Base-by-base conservation (phyloP, 2,329 filamentous ascomycete genomes). In the Pseudogymnoascus sp. region DNA sequence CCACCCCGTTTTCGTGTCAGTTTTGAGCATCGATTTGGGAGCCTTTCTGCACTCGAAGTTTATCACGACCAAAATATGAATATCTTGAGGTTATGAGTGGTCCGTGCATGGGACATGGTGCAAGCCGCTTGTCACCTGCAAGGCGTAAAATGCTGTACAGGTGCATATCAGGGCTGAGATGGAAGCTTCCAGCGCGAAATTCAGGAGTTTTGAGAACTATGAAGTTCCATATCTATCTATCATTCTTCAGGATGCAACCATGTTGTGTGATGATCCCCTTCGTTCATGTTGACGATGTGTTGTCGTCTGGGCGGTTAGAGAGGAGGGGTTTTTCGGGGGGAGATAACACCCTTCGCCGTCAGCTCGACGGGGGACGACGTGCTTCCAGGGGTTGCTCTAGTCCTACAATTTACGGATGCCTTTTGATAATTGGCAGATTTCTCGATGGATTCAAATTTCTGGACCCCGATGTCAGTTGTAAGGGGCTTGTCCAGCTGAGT, bases 101-200 rank as follows among this genome's bases (percentile, higher is more conserved):
- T 55, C 49, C 49, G 49, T 55, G 49, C 49, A 55, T 52, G 25
- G 22, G 22, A 52, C 25, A n/a, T n/a, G 49, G 49, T 33, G 23
- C n/a, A 55, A 30, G 49, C 49, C 49, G 49, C 49, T 55, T 55
- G 49, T 55, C 49, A 33, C 45, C 45, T 55, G 45, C 45, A 55
- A 55, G 49, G 49, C 49, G 49, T 55, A 55, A 55, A 33, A 55
- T 33, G 28, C 49, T 55, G n/a, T 11, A 6, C 11, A 5, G 28
- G n/a, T 55, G 49, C 49, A 55, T 55, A 55, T 55, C 49, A 33
- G 4, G 11, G n/a, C 49, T 55, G 49, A 55, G 25, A 55, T 55
- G 49, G 45, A 55, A 55, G 45, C 45, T 55, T 55, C 45, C 45
- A 55, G 28, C 19, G 25, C 5, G 11, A 55, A 55, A 55, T 33